These are phyloP conservation scores for Dichomitus squalens DNA, from an alignment of 1,284 basidiomycete species.

Conservation along the genomic window DNA sequence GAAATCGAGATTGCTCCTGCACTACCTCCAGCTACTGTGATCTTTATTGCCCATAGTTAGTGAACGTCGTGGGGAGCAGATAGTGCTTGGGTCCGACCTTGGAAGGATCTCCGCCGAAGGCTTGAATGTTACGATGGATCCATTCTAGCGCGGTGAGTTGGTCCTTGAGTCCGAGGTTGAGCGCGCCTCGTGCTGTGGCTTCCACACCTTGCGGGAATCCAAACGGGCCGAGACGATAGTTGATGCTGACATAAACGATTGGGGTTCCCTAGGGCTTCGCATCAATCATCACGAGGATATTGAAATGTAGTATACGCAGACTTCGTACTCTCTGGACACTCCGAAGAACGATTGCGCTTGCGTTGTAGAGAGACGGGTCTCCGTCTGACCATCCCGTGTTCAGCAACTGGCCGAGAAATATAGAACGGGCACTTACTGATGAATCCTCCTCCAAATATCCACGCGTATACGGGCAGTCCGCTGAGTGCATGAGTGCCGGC, in stretches of 20 bases:
- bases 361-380: conserved; percentile 31
- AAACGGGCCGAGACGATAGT: conserved; percentile 55
- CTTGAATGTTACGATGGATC: conserved; percentile 48
- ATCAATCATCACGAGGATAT: neutral
- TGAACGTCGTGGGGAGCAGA: too few relatives aligned
- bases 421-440: conserved; percentile 20
- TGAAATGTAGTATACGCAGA: too few relatives aligned
- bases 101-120: conserved; percentile 49
- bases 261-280: conserved; percentile 43
- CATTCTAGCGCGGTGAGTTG: conserved; percentile 48
- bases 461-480: conserved; percentile 41
- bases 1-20: too few relatives aligned
- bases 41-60: too few relatives aligned
- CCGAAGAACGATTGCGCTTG: conserved; percentile 44
- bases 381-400: too few relatives aligned
- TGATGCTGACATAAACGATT: conserved; percentile 56
- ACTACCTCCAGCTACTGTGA: too few relatives aligned
- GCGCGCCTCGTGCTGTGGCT: conserved; percentile 36
- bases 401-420: conserved; percentile 19
- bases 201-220: conserved; percentile 52
- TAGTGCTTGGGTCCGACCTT: too few relatives aligned
- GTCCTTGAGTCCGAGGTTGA: conserved; percentile 50
- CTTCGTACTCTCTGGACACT: conserved; percentile 46
- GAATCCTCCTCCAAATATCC: conserved; percentile 33
- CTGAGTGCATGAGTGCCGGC: conserved; percentile 32